Evolutionary conservation across 768 basidiomycete species (phyloP), one percentile per base, ranked within the genome.

Genomic region (Ephemerocybe angulata): DNA sequence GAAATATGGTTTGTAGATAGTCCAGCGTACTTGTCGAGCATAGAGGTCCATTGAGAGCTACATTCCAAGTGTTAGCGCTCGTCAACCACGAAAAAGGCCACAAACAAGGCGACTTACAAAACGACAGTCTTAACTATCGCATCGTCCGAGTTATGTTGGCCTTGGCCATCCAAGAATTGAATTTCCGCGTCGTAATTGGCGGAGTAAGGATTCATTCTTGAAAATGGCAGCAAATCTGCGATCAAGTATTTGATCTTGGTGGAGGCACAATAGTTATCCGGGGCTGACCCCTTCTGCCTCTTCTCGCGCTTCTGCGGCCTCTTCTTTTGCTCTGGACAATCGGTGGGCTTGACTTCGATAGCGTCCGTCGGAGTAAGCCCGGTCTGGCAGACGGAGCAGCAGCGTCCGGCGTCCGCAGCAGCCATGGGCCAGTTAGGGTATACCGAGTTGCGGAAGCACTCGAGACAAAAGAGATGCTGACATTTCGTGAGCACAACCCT

Each of bases 41-140:
- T 95, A 31, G 82, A 80, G 3, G 93, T 96, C 93, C 93, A 96
- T 67, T 95, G 93, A 4, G 92, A 94, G 70, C 92, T 94, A 65
- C 44, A 40, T 49, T 53, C 42, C 25, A 44, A 22, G 24, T 38
- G 50, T 46, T 28, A 48, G n/a, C 12, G 28, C 25, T 17, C 17
- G 24, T 12, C 25, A 33, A 21, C 17, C 37, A 24, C 10, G 22
- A 37, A 24, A 38, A 24, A 31, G 1, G 6, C 25, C 24, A 21
- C 10, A 31, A 52, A 37, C 12, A 37, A 3, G 15, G 7, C 31
- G 25, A 57, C 93, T 70, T 67, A 98, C 90, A 98, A 98, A 50
- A 98, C 95, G 38, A 98, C 88, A 3, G 93, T 95, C 76, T 99
- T 98, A 50, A 88, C 74, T 30, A 84, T 65, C 3, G 83, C 84